Evolutionary conservation across 768 basidiomycete species (phyloP), one percentile per base, ranked within the genome.

Genomic region (Boletus huronensis): DNA sequence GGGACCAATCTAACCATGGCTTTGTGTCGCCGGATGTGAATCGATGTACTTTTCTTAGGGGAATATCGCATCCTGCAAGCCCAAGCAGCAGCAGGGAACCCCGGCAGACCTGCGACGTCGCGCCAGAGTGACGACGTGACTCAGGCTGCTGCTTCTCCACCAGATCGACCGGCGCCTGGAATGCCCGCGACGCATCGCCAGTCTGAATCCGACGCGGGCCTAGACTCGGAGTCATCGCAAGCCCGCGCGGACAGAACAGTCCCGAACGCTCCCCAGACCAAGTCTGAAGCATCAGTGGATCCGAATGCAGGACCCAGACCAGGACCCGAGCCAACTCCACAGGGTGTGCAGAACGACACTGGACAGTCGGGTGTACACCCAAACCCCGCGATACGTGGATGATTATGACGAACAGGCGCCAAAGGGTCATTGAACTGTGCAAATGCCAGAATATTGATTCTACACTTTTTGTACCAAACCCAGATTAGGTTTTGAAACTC

Each of bases 61-160:
- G 62, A 70, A 55, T 52, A 59, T 43, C 69, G 70, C 16, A 60
- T 71, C 32, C 21, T 59, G 13, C 62, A 66, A 40, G 68, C 61
- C 1, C 64, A 66, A 13, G 48, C 50, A 31, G 50, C 47, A 10
- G 53, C 44, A 13, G 50, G 61, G 7, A 64, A 61, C 21, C 55
- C 64, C 0, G 50, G 34, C 16, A 62, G 35, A 54, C 69, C 68
- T 10, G 34, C 44, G 3, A 59, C 52, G 32, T 52, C 53, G 9
- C 31, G 26, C 7, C 41, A 40, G 13, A 23, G 28, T 19, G n/a
- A 36, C 6, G 21, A 34, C 38, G 7, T 16, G 26, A 14, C 32
- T n/a, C n/a, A n/a, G n/a, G n/a, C n/a, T 6, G 14, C 40, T 6
- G 28, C 42, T 21, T 44, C 53, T 34, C 45, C 21, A 7, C 10